A percentile compares a stretch with the other conserved stretches of the same genome.
Evolutionary conservation across 148 eudicot genomes (phyloP).

Genomic region (Fallopia convolvulus): DNA sequence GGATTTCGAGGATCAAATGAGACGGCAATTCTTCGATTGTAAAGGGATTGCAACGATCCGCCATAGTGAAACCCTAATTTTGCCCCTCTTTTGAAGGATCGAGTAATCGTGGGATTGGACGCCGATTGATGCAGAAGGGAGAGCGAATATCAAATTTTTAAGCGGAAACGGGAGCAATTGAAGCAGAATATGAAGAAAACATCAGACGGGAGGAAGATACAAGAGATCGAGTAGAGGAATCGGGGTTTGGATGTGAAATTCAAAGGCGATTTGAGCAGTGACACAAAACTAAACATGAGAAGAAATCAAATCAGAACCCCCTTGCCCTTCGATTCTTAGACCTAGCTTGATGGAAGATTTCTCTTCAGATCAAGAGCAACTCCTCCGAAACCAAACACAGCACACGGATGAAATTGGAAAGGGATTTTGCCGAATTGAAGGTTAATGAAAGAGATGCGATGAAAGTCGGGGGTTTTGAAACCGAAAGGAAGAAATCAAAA

Average conservation of each 20-base stretch:
- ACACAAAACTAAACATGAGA: slow-evolving; percentile 51
- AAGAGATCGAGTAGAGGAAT: slow-evolving; percentile 38
- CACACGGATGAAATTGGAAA: neutral
- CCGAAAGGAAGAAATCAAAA: too few relatives aligned
- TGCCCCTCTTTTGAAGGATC: neutral
- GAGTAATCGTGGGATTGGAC: neutral
- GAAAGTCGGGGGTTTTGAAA: neutral
- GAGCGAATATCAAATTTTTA: slow-evolving; percentile 35
- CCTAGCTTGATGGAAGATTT: neutral
- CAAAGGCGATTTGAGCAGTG: slow-evolving; percentile 25
- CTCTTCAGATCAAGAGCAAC: neutral
- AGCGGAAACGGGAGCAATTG: slow-evolving; percentile 58
- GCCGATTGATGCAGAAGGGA: neutral
- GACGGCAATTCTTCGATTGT: slow-evolving; percentile 62
- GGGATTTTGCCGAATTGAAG: neutral
- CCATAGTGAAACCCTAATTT: slow-evolving; percentile 30
- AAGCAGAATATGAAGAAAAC: slow-evolving; percentile 33
- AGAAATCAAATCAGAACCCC: slow-evolving; percentile 18
- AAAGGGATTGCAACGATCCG: slow-evolving; percentile 28
- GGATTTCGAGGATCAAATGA: slow-evolving; percentile 68
- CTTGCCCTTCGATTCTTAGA: neutral
- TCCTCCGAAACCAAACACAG: slow-evolving; percentile 1
- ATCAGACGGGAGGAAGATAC: slow-evolving; percentile 29
- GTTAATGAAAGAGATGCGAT: neutral
- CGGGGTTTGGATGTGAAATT: slow-evolving; percentile 27